Conservation (phyloP, 805 yeast species). For the Wickerhamiella australiensis region DNA sequence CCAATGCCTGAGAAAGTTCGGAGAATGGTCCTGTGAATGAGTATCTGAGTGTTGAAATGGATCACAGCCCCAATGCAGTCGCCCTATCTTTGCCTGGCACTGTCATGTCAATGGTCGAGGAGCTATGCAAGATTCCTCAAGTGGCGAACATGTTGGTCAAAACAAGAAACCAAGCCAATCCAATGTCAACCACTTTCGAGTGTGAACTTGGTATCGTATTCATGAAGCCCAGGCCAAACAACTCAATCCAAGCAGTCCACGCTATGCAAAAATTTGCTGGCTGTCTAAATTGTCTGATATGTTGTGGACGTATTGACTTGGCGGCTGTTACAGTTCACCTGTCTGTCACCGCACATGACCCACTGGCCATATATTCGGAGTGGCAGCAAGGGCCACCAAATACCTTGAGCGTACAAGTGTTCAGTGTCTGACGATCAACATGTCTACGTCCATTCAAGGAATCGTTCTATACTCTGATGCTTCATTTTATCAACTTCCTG, state of each 20-base stretch:
- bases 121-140: not conserved
- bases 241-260: not conserved
- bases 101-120: not conserved
- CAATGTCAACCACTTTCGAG: not conserved
- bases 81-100: not conserved
- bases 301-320: not conserved
- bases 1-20: not conserved
- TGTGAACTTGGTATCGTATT: not conserved
- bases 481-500: not conserved
- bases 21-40: not conserved
- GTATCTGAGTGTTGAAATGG: not conserved
- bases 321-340: not conserved
- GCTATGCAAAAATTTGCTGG: not conserved
- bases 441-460: not conserved
- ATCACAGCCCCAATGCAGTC: not conserved
- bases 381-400: not conserved
- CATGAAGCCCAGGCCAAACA: not conserved
- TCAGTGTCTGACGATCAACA: not conserved
- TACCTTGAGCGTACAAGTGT: not conserved
- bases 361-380: not conserved
- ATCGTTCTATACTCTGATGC: constrained; percentile 2
- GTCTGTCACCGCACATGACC: not conserved
- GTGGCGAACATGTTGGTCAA: not conserved
- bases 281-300: not conserved
- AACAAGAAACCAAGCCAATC: not conserved